A percentile compares a stretch with the other conserved stretches of the same genome.
phyloP scores from a whole-genome alignment of 352 stramenopile species.

The Albugo laibachii region DNA sequence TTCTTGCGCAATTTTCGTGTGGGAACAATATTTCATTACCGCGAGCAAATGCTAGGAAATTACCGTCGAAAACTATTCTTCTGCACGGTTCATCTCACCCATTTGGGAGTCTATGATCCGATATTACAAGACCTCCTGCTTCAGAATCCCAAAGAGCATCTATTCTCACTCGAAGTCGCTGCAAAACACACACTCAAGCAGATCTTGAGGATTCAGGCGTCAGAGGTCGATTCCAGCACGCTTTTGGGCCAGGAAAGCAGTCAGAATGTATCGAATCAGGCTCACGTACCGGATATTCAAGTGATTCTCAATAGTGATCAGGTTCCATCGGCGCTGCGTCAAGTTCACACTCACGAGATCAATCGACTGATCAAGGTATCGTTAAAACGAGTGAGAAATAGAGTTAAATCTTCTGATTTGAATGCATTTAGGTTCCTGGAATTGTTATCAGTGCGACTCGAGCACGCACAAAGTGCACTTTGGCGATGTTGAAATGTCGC shows the following conservation, averaged over 20 bases:
- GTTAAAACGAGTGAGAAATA: neutral
- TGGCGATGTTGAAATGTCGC: constrained; percentile 82
- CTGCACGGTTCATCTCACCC: constrained; percentile 67
- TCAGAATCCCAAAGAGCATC: constrained; percentile 61
- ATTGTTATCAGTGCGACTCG: constrained; percentile 94
- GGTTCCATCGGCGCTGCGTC: constrained; percentile 36
- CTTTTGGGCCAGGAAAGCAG: constrained; percentile 8
- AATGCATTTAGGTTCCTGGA: constrained; percentile 26
- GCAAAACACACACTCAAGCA: constrained; percentile 61
- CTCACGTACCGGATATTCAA: constrained; percentile 49
- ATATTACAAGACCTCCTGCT: constrained; percentile 73
- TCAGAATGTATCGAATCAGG: constrained; percentile 9
- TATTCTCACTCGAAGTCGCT: constrained; percentile 69
- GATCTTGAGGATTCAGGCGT: constrained; percentile 23
- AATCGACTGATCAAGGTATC: constrained; percentile 75
- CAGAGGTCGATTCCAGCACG: constrained; percentile 12
- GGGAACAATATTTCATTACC: constrained; percentile 76
- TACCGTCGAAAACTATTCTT: constrained; percentile 50
- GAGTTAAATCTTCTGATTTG: constrained; percentile 2
- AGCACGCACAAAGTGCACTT: constrained; percentile 84
- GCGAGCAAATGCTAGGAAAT: constrained; percentile 75
- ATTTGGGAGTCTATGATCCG: constrained; percentile 75
- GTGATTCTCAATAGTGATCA: constrained; percentile 70
- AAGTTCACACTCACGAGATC: constrained; percentile 79
- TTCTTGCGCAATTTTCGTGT: constrained; percentile 81